Conservation (phyloP, 352 stramenopile species). For the Pythium aquatile region DNA sequence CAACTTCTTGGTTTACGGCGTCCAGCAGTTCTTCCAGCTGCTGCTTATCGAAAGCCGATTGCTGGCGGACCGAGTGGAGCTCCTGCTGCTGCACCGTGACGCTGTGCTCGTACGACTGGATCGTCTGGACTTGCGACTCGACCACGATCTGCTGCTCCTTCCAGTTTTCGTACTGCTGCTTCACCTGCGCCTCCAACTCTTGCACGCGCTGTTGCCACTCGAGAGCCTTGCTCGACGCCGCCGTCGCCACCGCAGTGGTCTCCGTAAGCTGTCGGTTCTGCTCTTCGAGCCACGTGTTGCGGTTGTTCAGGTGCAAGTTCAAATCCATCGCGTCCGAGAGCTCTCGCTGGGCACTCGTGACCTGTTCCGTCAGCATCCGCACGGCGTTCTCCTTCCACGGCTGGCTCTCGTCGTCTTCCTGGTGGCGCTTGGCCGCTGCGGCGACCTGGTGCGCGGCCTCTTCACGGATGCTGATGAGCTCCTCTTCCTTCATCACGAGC, state of each 20-base stretch:
- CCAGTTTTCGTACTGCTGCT: background rate
- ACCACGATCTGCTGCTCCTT: conserved; percentile 6
- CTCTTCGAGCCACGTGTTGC: conserved; percentile 77
- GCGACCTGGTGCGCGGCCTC: conserved; percentile 24
- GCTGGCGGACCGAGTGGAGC: background rate
- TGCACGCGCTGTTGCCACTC: conserved; percentile 18
- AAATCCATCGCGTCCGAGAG: conserved; percentile 83
- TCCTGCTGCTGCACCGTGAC: background rate
- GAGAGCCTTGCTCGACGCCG: conserved; percentile 1
- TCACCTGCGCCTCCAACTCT: conserved; percentile 14
- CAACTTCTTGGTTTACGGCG: conserved; percentile 16
- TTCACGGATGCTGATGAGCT: conserved; percentile 38
- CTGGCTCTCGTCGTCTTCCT: conserved; percentile 25
- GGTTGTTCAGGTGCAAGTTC: conserved; percentile 77
- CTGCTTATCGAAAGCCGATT: conserved; percentile 11
- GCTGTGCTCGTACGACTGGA: conserved; percentile 8
- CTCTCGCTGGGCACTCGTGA: conserved; percentile 63
- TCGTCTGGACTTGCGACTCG: background rate
- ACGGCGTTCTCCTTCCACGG: conserved; percentile 55
- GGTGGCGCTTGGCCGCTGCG: conserved; percentile 16
- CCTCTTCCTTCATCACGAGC: conserved; percentile 54
- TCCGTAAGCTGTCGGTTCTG: conserved; percentile 48
- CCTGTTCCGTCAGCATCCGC: conserved; percentile 68
- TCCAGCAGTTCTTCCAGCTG: conserved; percentile 23
- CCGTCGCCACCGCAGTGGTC: conserved; percentile 3